A percentile compares a stretch with the other conserved stretches of the same genome.
Evolutionary conservation across 345 rosid genomes (phyloP).

Genomic region (Carallia pectinifolia): DNA sequence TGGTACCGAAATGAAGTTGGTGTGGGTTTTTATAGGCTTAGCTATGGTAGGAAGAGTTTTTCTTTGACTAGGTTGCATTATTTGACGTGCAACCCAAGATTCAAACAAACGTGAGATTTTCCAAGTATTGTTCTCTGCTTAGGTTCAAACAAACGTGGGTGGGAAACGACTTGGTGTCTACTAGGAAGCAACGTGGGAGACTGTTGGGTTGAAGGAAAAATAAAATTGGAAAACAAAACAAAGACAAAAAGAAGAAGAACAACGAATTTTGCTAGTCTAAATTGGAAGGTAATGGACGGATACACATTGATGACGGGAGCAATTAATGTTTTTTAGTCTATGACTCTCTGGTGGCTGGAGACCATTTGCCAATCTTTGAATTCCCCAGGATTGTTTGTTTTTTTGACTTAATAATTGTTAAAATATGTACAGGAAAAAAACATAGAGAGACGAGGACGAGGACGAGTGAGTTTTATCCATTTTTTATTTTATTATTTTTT

Average conservation of each 20-base stretch:
- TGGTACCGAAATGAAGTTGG: background rate
- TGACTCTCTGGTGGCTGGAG: background rate
- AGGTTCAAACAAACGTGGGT: conserved; percentile 4
- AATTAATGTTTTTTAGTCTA: background rate
- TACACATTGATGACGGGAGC: background rate
- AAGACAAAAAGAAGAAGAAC: background rate
- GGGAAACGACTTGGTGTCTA: background rate
- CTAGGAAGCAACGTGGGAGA: conserved; percentile 33
- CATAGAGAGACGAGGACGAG: too few species aligned
- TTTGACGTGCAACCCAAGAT: background rate
- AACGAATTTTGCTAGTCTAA: conserved; percentile 28
- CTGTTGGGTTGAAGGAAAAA: conserved; percentile 10
- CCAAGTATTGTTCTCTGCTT: background rate
- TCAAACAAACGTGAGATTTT: conserved; percentile 5
- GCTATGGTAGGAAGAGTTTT: background rate
- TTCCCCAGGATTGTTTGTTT: background rate
- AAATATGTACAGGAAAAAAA: too few species aligned
- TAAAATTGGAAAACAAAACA: background rate
- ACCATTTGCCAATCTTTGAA: background rate
- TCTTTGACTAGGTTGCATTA: conserved; percentile 17
- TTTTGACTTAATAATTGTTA: background rate
- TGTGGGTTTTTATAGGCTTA: conserved; percentile 8
- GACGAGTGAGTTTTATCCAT: too few species aligned
- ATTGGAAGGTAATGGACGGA: conserved; percentile 13
- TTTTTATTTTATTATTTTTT: too few species aligned